A percentile compares a stretch with the other conserved stretches of the same genome.
These are phyloP conservation scores for Zygnema circumcarinatum DNA, from an alignment of 139 green algal genomes.

Conservation along the genomic window DNA sequence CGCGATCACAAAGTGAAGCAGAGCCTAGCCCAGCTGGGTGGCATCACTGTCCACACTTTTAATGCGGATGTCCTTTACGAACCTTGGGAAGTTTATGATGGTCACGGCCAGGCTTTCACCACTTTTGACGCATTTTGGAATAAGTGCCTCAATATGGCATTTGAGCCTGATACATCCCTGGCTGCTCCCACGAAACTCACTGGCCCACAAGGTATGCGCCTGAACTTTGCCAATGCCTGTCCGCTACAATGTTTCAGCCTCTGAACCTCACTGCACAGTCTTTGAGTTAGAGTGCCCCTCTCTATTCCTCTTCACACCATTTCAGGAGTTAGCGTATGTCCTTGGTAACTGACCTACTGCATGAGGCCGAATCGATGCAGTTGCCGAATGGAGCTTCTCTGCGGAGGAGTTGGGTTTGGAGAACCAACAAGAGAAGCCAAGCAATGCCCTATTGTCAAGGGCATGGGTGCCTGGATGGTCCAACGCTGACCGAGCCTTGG, in stretches of 20 bases:
- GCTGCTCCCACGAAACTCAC: slow-evolving; percentile 29
- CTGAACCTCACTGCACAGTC: no score
- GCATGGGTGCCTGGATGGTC: slow-evolving; percentile 79
- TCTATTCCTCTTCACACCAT: no score
- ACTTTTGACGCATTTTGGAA: slow-evolving; percentile 84
- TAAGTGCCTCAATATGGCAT: slow-evolving; percentile 62
- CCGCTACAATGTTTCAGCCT: no score
- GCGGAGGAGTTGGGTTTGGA: slow-evolving; percentile 77
- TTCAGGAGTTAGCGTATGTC: no score
- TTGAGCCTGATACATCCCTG: slow-evolving; percentile 46
- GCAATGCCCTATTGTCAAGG: slow-evolving; percentile 72
- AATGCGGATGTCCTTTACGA: slow-evolving; percentile 90
- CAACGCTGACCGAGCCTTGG: slow-evolving; percentile 71
- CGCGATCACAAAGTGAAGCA: slow-evolving; percentile 84
- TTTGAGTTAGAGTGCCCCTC: no score
- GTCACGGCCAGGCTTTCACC: slow-evolving; percentile 73
- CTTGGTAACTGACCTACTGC: no score
- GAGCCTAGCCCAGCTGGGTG: slow-evolving; percentile 58
- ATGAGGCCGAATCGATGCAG: no score
- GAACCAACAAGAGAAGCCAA: slow-evolving; percentile 73
- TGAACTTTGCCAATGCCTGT: no score
- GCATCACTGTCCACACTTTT: slow-evolving; percentile 73
- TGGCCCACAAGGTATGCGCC: slow-evolving; percentile 47
- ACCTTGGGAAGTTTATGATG: slow-evolving; percentile 87
- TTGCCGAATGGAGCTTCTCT: slow-evolving; percentile 50